Evolutionary conservation across 306 rosid genomes (phyloP).

Genomic region (Comarum palustre): DNA sequence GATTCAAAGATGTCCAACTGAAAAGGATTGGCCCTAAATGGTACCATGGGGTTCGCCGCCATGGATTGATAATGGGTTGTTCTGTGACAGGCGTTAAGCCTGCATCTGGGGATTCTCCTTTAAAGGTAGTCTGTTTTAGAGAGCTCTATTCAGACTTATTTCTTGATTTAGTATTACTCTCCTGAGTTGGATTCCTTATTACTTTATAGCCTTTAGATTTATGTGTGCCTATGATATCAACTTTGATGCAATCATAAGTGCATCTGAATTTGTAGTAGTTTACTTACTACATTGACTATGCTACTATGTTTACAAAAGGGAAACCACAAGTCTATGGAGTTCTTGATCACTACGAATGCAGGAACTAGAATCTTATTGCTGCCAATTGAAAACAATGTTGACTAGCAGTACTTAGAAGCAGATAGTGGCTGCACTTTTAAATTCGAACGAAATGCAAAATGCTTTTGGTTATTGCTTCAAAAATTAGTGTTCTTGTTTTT

Average conservation of each 20-base stretch:
- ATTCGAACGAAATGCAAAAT: not conserved
- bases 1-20: constrained; percentile 76
- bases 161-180: not conserved
- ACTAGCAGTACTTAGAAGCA: not conserved
- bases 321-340: not conserved
- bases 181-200: constrained; percentile 6
- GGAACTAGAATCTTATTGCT: not conserved
- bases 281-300: not conserved
- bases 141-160: not conserved
- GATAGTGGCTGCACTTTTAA: not conserved
- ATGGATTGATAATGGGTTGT: constrained; percentile 96
- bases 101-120: constrained; percentile 88
- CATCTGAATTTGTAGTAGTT: not conserved
- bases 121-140: constrained; percentile 52
- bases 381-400: not conserved
- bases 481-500: not conserved
- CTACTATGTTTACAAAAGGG: not conserved
- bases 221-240: not conserved
- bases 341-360: not conserved
- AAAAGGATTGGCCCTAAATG: constrained; percentile 95
- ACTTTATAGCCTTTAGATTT: not conserved
- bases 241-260: not conserved
- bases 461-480: not conserved
- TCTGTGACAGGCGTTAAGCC: constrained; percentile 91
- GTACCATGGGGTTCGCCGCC: constrained; percentile 94